Evolutionary conservation across 306 rosid genomes (phyloP).

Genomic region (Citrullus amarus): DNA sequence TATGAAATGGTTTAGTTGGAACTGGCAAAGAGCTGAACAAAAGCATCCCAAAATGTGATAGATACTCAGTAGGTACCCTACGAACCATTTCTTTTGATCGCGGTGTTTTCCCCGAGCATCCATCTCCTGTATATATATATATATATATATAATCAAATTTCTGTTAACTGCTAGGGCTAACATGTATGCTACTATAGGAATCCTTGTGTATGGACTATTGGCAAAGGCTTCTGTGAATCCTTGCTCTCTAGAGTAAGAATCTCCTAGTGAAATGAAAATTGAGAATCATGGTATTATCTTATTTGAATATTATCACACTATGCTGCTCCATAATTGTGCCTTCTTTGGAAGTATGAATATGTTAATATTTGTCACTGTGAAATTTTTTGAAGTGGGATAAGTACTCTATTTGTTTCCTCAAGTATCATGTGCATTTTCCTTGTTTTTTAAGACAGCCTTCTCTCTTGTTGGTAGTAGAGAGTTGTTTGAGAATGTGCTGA

Average conservation of each 20-base stretch:
- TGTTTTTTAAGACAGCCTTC: background rate
- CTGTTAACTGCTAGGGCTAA: background rate
- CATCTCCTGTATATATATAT: background rate
- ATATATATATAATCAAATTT: background rate
- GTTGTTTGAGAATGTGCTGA: no score
- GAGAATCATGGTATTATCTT: background rate
- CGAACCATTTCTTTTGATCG: background rate
- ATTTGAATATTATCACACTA: background rate
- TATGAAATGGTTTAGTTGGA: slow-evolving; percentile 50
- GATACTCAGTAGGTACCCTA: background rate
- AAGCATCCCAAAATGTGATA: background rate
- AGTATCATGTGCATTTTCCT: background rate
- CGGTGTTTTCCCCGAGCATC: background rate
- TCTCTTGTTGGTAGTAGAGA: background rate
- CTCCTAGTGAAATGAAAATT: background rate
- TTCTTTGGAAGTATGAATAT: background rate
- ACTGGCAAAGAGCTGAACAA: slow-evolving; percentile 20
- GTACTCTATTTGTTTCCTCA: background rate
- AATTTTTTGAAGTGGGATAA: background rate
- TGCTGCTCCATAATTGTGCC: background rate
- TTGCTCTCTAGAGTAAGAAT: background rate
- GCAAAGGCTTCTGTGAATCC: background rate
- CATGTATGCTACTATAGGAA: background rate
- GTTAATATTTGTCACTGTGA: background rate
- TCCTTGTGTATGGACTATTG: background rate